Base-by-base conservation (phyloP, 2,329 filamentous ascomycete genomes). In the Aspergillus quadrilineatus region DNA sequence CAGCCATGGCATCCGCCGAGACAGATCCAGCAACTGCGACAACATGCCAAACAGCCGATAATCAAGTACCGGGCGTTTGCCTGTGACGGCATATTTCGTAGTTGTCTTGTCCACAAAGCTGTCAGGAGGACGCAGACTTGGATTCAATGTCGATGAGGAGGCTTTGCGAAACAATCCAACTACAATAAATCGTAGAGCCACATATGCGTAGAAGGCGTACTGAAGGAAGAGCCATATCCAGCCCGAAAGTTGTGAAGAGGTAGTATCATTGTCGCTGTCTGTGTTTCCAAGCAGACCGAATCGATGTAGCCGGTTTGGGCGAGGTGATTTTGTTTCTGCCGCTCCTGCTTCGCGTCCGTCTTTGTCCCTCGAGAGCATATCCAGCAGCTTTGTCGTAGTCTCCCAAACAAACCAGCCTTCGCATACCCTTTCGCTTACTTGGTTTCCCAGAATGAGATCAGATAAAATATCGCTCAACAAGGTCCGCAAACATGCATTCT, bases 341-440 rank as follows among this genome's bases (percentile, higher is more conserved):
- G 65, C 63, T 49, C 52, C 42, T 34, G 68, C 61, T 54, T 58
- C 55, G 39, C 54, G 15, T 36, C 22, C 45, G 15, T 53, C 44
- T 12, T 64, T 50, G 6, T 64, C 57, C 43, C 60, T 73, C 61
- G 82, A 67, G n/a, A 57, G 26, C 47, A 76, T 70, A 59, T 81
- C 79, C 58, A 84, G 82, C 59, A 88, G 75, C 69, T 93, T 95
- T 63, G 87, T 88, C 59, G 96, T 83, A 56, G 85, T 82, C 71
- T 96, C 92, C 85, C 89, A 96, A 63, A 97, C 75, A 67, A 97
- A 83, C 90, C 90, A 95, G 26, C 90, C 89, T 75, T 97, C 88
- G 64, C 89, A 91, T 41, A 89, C 82, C 71, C 89, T 95, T 67
- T 88, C 89, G 66, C 87, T 86, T 65, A 97, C 80, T 56, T 89